Conservation (phyloP, 179 eudicot species). For the Patellifolia procumbens region DNA sequence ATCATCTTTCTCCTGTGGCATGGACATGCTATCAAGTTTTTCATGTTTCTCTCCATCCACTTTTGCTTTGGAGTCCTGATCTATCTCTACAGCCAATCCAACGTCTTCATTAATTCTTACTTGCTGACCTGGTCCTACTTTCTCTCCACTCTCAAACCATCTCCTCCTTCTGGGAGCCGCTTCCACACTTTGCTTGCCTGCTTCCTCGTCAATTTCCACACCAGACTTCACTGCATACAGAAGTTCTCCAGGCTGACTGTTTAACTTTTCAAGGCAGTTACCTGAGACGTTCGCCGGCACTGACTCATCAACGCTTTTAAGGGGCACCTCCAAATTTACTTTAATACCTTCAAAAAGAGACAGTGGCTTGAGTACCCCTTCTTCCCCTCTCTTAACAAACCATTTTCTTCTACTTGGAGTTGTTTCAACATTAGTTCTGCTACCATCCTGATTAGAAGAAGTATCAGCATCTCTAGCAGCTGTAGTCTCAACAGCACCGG, state of each 20-base stretch:
- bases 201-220: slow-evolving; percentile 30
- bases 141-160: slow-evolving; percentile 42
- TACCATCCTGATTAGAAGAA: slow-evolving; percentile 30
- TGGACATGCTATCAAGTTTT: slow-evolving; percentile 31
- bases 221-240: slow-evolving; percentile 31
- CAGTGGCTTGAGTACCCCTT: slow-evolving; percentile 40
- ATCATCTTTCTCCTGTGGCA: slow-evolving; percentile 35
- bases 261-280: slow-evolving; percentile 26
- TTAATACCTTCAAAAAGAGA: slow-evolving; percentile 37
- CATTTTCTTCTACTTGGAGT: slow-evolving; percentile 40
- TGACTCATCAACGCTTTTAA: slow-evolving; percentile 16
- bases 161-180: slow-evolving; percentile 41
- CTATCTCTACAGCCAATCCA: slow-evolving; percentile 30
- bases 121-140: slow-evolving; percentile 30
- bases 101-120: slow-evolving; percentile 35
- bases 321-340: slow-evolving; percentile 26
- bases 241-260: slow-evolving; percentile 31
- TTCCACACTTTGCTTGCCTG: slow-evolving; percentile 37
- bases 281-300: slow-evolving; percentile 21
- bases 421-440: slow-evolving; percentile 33
- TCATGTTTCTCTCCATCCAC: slow-evolving; percentile 30
- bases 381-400: slow-evolving; percentile 42
- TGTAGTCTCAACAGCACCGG: slow-evolving; percentile 33
- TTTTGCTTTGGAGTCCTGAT: slow-evolving; percentile 32
- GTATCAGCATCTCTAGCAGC: slow-evolving; percentile 25